Percentiles rank a stretch among this genome's conserved stretches.
Evolutionary conservation across 2,329 filamentous ascomycete species (phyloP).

Genomic region (Epichloe brachyelytri): DNA sequence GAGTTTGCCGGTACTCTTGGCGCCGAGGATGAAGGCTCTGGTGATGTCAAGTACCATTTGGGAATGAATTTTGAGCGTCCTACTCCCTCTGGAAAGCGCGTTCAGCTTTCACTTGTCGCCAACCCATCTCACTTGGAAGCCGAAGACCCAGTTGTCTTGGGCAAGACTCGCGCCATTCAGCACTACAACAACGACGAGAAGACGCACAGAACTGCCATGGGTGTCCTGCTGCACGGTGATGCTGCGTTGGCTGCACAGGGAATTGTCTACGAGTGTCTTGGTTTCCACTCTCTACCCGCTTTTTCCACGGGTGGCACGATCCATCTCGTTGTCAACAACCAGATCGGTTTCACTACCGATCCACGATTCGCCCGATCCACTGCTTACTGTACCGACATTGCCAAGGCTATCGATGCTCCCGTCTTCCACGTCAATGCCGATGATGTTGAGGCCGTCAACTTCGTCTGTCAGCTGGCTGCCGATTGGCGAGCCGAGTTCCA

Average conservation of each 20-base stretch:
- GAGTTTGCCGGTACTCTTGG: constrained; percentile 86
- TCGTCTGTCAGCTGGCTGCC: constrained; percentile 89
- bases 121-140: constrained; percentile 98
- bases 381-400: constrained; percentile 97
- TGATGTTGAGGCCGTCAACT: constrained; percentile 96
- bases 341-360: constrained; percentile 99
- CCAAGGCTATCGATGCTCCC: constrained; percentile 95
- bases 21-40: constrained; percentile 88
- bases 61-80: constrained; percentile 99
- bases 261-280: constrained; percentile 96
- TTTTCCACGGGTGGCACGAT: constrained; percentile 97
- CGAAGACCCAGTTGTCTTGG: constrained; percentile 93
- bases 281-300: constrained; percentile 87
- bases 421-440: constrained; percentile 99
- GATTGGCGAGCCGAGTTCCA: constrained; percentile 99
- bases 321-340: constrained; percentile 97
- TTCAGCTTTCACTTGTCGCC: constrained; percentile 96
- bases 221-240: constrained; percentile 90
- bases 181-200: constrained; percentile 98
- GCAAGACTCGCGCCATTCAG: constrained; percentile 94
- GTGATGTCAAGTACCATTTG: constrained; percentile 98
- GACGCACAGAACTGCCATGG: constrained; percentile 81
- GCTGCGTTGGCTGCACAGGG: constrained; percentile 94
- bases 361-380: constrained; percentile 95
- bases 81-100: constrained; percentile 94